These are phyloP conservation scores for Blastobotrys peoriensis DNA, from an alignment of 805 yeast genomes.

Conservation along the genomic window DNA sequence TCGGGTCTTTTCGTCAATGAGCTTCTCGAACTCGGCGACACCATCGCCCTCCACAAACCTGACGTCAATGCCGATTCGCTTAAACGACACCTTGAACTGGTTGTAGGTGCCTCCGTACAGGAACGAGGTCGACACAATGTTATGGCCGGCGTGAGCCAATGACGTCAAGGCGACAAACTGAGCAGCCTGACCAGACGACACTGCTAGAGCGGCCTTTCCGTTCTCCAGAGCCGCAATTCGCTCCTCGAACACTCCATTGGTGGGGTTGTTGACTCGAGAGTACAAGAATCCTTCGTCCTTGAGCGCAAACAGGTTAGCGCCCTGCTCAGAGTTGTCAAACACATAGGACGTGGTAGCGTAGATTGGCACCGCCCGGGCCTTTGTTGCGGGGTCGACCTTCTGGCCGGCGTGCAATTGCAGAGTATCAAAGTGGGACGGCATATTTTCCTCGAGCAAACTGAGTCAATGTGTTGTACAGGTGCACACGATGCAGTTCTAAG, in stretches of 20 bases:
- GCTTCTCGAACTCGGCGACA: constrained; percentile 62
- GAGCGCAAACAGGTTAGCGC: constrained; percentile 83
- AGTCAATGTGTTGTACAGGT: too few species aligned
- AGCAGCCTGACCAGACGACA: constrained; percentile 96
- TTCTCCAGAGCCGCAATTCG: constrained; percentile 90
- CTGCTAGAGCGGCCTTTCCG: constrained; percentile 86
- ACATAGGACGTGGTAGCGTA: constrained; percentile 88
- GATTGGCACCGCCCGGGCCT: constrained; percentile 88
- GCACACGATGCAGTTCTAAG: too few species aligned
- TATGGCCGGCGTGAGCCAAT: constrained; percentile 83
- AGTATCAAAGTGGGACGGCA: constrained; percentile 66
- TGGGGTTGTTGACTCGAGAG: constrained; percentile 89
- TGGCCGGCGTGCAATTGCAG: constrained; percentile 95
- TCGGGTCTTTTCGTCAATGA: constrained; percentile 79
- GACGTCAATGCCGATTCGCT: constrained; percentile 79
- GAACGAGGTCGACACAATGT: constrained; percentile 78
- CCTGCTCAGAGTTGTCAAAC: constrained; percentile 83
- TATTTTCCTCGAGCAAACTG: too few species aligned
- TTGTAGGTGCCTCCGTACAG: constrained; percentile 96
- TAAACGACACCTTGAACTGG: constrained; percentile 88
- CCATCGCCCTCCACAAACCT: constrained; percentile 80
- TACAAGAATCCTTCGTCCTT: constrained; percentile 82
- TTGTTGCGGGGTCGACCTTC: constrained; percentile 53
- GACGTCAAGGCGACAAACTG: constrained; percentile 80
- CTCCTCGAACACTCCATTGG: constrained; percentile 83